Base-by-base conservation (phyloP, 495 filamentous ascomycete species). In the Jackrogersella minutella region DNA sequence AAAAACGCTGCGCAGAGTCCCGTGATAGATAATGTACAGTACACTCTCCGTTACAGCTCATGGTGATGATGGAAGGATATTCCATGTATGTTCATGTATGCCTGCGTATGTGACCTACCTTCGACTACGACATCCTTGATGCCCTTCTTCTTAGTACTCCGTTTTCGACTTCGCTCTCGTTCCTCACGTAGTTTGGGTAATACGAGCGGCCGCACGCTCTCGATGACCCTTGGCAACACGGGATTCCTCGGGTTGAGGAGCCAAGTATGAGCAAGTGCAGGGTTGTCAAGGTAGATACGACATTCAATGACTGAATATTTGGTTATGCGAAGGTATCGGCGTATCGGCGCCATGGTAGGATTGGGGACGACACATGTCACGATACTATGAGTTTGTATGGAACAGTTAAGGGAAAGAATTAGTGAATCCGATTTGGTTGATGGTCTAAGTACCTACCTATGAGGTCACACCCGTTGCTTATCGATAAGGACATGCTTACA, bases 231-330 rank as follows among this genome's bases (percentile, higher is more conserved):
- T 10, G 88, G 89, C 8, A 99, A 85, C 26, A 93, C 84, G 0
- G 90, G 87, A 62, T 91, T 81, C 43, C 87, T 84, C 14, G 88
- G 76, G 63, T 86, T 86, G 43, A 97, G 84, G 7, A 99, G 87
- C 95, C 95, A 99, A 61, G 87, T 81, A 37, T 88, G 84, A 5
- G 80, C 81, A 41, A 96, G 88, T 6, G 90, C 86, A 2, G 95
- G 95, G 58, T 91, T 92, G 58, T 97, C 95, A 41, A 97, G 87
- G 77, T 97, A 99, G 69, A 99, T 94, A 37, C 94, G 92, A 49
- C 89, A 91, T 83, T 99, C 95, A 44, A 99, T 85, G 56, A 97
- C 93, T 14, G 95, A 96, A 76, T 91, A 90, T 73, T 93, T 90
- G 60, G 88, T 91, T 59, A 95, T 93, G 44, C 91, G 84, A 54